phyloP scores from a whole-genome alignment of 1,284 basidiomycete species.

The Wallemia mellicola region DNA sequence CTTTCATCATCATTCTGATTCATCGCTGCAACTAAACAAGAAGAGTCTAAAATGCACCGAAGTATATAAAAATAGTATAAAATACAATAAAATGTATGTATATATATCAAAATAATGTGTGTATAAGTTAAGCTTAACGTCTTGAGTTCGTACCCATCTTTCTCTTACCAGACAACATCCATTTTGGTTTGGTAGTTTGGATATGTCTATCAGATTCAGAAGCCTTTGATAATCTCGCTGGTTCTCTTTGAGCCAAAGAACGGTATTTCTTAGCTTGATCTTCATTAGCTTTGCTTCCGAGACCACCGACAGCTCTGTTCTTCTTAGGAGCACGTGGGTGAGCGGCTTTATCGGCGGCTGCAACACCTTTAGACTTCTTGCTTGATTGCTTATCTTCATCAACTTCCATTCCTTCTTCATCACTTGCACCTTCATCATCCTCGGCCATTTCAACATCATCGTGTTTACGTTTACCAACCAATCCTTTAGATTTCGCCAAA shows the following conservation, averaged over 20 bases:
- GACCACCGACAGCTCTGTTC: slow-evolving; percentile 44
- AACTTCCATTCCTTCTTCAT: slow-evolving; percentile 16
- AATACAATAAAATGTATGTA: not conserved
- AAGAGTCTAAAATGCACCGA: not conserved
- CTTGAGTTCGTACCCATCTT: slow-evolving; percentile 11
- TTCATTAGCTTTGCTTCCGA: slow-evolving; percentile 45
- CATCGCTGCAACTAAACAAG: not conserved
- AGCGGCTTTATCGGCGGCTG: slow-evolving; percentile 19
- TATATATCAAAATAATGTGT: not conserved
- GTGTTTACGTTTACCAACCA: slow-evolving; percentile 29
- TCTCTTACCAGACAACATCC: slow-evolving; percentile 55
- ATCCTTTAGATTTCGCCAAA: slow-evolving; percentile 42
- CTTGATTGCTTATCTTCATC: slow-evolving; percentile 26
- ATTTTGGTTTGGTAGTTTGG: slow-evolving; percentile 17
- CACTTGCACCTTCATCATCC: slow-evolving; percentile 11
- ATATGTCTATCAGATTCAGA: slow-evolving; percentile 49
- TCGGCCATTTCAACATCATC: slow-evolving; percentile 25
- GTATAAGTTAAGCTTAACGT: not conserved
- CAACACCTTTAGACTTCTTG: slow-evolving; percentile 31
- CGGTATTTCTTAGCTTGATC: slow-evolving; percentile 47
- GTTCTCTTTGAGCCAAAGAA: slow-evolving; percentile 50
- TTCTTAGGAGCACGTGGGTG: slow-evolving; percentile 28
- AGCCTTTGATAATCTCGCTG: slow-evolving; percentile 61
- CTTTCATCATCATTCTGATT: not conserved
- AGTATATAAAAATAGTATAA: not conserved